Base-by-base conservation (phyloP, 139 green algal genomes). In the Ettlia oleoabundans region DNA sequence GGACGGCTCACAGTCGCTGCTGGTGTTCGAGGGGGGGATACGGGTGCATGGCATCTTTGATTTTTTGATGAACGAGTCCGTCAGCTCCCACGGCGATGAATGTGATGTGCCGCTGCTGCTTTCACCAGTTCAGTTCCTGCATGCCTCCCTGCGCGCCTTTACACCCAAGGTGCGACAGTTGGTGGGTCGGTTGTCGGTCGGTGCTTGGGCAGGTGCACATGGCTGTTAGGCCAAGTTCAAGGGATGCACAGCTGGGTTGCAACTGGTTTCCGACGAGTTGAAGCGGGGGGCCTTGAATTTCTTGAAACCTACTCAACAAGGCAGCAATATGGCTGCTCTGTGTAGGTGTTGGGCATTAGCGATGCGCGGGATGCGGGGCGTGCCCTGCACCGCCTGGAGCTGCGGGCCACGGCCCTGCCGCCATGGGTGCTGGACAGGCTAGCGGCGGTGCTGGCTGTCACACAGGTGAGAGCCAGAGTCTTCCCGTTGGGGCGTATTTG, bases 31-130 rank as follows among this genome's bases (percentile, higher is more conserved):
- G 4, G 89, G 89, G 0, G 55, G 75, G 2, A 10, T 79, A 4
- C 77, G 86, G 4, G 91, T 93, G 51, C 89, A 93, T 47, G 88
- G 85, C 24, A 83, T 95, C 19, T 92, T 91, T 61, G 88, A 95
- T 55, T 91, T 86, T 32, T 69, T 94, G 28, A 32, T 93, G 26
- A 85, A 91, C 42, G 86, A 92, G 37, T 40, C 28, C 4, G 84
- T 83, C 21, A 43, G 33, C n/a, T 3, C 41, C 2, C 40, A 85
- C 38, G 80, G 74, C 0, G 78, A 88, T 10, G 73, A 68, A 21
- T 87, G 64, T 35, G 92, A 95, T 43, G 82, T 95, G 64, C 92
- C 92, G 21, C 35, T 86, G 66, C 85, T 95, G 68, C 79, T 93
- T 61, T 78, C 92, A 38, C 92, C 92, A 2, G 76, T 69, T 15